A percentile compares a stretch with the other conserved stretches of the same genome.
These are phyloP conservation scores for Rhizopus delemar DNA, from an alignment of 371 early-diverging fungal species.

Conservation along the genomic window DNA sequence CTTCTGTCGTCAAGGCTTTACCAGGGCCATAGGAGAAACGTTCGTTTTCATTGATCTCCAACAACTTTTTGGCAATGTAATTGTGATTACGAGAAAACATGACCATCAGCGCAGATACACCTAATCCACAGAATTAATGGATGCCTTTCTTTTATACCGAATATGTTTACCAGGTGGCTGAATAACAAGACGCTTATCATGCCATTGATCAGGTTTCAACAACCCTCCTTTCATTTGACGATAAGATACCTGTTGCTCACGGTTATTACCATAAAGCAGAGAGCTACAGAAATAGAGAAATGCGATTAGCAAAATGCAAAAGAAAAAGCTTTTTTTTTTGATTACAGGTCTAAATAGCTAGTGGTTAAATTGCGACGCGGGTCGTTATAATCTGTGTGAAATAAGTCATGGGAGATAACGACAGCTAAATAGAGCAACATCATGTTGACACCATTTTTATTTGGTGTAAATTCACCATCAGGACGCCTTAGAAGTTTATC, in stretches of 20 bases:
- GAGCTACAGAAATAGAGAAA: slow-evolving; percentile 20
- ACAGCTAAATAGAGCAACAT: slow-evolving; percentile 50
- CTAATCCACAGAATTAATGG: slow-evolving; percentile 3
- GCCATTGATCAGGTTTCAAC: slow-evolving; percentile 56
- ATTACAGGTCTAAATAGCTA: slow-evolving; percentile 51
- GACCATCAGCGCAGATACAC: slow-evolving; percentile 45
- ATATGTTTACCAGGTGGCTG: slow-evolving; percentile 44
- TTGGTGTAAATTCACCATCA: slow-evolving; percentile 33
- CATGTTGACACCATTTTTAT: slow-evolving; percentile 44
- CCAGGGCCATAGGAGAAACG: slow-evolving; percentile 43
- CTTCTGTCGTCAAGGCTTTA: slow-evolving; percentile 19
- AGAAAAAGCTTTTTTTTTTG: neutral
- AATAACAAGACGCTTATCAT: slow-evolving; percentile 46
- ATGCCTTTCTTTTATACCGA: neutral
- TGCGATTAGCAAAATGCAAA: neutral
- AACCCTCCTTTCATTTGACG: slow-evolving; percentile 44
- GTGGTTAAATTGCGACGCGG: slow-evolving; percentile 48
- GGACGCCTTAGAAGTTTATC: slow-evolving; percentile 37
- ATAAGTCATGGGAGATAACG: slow-evolving; percentile 59
- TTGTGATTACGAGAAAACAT: slow-evolving; percentile 60
- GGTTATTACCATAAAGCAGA: slow-evolving; percentile 47
- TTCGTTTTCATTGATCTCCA: slow-evolving; percentile 48
- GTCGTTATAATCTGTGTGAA: slow-evolving; percentile 42
- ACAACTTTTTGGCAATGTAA: slow-evolving; percentile 47
- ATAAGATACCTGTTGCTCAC: slow-evolving; percentile 40